phyloP scores from a whole-genome alignment of 2,329 filamentous ascomycete genomes.

The Penicillium sp. region DNA sequence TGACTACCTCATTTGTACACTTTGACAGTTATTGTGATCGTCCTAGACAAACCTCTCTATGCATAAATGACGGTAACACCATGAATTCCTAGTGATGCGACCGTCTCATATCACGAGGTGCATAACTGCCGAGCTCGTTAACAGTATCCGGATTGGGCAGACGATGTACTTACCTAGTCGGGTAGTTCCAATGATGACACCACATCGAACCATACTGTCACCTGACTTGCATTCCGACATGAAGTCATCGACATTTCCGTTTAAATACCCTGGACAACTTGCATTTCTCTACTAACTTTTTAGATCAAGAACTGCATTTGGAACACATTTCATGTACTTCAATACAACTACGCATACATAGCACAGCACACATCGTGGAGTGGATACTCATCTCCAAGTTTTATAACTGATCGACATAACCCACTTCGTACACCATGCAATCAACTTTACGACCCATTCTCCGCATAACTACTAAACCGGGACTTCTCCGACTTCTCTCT shows the following conservation, averaged over 20 bases:
- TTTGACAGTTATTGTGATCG: too few species aligned
- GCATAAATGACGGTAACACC: too few species aligned
- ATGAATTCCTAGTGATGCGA: too few species aligned
- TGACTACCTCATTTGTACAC: too few species aligned
- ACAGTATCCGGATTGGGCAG: too few species aligned
- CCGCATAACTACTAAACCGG: conserved; percentile 6
- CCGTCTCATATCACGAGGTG: too few species aligned
- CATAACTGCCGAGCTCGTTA: too few species aligned
- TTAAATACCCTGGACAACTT: neutral
- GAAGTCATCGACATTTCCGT: conserved; percentile 3
- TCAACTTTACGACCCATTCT: conserved; percentile 20
- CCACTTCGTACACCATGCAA: conserved; percentile 15
- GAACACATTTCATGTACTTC: neutral
- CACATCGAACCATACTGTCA: conserved; percentile 4
- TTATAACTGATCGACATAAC: conserved; percentile 4
- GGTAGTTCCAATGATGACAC: neutral
- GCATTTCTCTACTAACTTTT: neutral
- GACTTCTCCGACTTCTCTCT: conserved; percentile 19
- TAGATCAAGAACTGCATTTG: neutral
- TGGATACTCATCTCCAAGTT: neutral
- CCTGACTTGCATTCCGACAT: conserved; percentile 1
- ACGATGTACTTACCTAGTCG: neutral
- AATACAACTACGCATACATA: neutral
- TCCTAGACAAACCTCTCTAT: too few species aligned
- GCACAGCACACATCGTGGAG: neutral